phyloP scores from a whole-genome alignment of 345 rosid genomes.

The Limnanthes douglasii region DNA sequence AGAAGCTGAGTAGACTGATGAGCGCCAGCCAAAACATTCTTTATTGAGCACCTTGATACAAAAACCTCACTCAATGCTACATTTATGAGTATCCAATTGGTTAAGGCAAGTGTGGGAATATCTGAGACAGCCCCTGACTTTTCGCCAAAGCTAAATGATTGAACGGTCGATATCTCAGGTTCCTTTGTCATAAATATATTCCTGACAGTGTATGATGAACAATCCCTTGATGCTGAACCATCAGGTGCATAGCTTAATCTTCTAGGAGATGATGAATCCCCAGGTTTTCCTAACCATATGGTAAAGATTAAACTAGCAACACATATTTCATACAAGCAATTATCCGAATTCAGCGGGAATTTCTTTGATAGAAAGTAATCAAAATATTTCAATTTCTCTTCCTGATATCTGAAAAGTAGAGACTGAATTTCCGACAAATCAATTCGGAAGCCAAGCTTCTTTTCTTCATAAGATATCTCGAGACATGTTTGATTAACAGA shows the following conservation, averaged over 20 bases:
- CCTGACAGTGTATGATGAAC: constrained; percentile 9
- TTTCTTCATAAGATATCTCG: constrained; percentile 39
- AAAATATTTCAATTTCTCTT: constrained; percentile 23
- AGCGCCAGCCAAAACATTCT: constrained; percentile 26
- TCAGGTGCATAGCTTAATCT: constrained; percentile 15
- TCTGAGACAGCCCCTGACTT: constrained; percentile 24
- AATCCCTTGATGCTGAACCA: constrained; percentile 11
- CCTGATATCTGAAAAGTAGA: constrained; percentile 31
- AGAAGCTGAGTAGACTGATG: constrained; percentile 42
- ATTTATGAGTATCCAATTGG: constrained; percentile 31
- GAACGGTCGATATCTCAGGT: constrained; percentile 16
- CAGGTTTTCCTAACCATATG: constrained; percentile 26
- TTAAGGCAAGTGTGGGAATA: constrained; percentile 13
- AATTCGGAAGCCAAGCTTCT: constrained; percentile 22
- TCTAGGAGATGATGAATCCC: constrained; percentile 14
- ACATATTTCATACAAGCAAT: constrained; percentile 42
- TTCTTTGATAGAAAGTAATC: constrained; percentile 23
- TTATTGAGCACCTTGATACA: constrained; percentile 34
- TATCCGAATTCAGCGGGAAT: constrained; percentile 25
- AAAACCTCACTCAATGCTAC: constrained; percentile 30
- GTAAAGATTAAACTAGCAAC: constrained; percentile 40
- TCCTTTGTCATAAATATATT: constrained; percentile 17
- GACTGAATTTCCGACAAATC: constrained; percentile 33
- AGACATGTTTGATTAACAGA: constrained; percentile 27
- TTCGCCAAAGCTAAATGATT: constrained; percentile 20